phyloP scores from a whole-genome alignment of 345 rosid species.

The Aethionema arabicum region DNA sequence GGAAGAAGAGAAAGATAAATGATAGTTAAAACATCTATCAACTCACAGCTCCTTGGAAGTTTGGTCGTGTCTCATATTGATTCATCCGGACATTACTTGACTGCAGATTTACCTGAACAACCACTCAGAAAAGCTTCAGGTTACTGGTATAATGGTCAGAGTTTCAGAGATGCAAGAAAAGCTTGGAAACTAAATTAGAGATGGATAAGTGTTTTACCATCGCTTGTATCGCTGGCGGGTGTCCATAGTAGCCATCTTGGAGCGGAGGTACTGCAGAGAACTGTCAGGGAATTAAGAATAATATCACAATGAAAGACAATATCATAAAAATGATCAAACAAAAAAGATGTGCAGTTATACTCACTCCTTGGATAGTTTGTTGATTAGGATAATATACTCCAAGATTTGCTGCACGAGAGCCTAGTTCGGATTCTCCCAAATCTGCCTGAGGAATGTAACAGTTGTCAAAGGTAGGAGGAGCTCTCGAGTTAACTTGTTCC shows the following conservation, averaged over 20 bases:
- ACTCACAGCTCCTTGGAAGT: slow-evolving; percentile 49
- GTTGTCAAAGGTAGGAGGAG: slow-evolving; percentile 40
- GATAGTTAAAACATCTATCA: slow-evolving; percentile 2
- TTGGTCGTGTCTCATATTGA: slow-evolving; percentile 46
- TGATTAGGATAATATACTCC: slow-evolving; percentile 48
- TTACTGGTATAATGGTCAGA: background rate
- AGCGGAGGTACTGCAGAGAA: slow-evolving; percentile 38
- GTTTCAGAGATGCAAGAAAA: slow-evolving; percentile 3
- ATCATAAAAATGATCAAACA: background rate
- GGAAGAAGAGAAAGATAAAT: background rate
- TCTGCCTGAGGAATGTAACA: slow-evolving; percentile 50
- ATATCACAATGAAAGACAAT: background rate
- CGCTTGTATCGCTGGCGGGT: slow-evolving; percentile 43
- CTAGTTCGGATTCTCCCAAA: slow-evolving; percentile 43
- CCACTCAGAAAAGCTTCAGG: slow-evolving; percentile 1
- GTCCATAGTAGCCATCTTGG: slow-evolving; percentile 44
- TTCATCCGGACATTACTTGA: slow-evolving; percentile 37
- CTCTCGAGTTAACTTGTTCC: slow-evolving; percentile 52
- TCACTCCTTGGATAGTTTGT: slow-evolving; percentile 47
- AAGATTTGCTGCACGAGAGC: slow-evolving; percentile 46
- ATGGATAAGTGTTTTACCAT: slow-evolving; percentile 11
- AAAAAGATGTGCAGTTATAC: slow-evolving; percentile 12
- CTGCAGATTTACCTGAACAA: slow-evolving; percentile 47
- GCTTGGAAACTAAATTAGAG: slow-evolving; percentile 8
- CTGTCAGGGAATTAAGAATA: slow-evolving; percentile 8